Evolutionary conservation across 768 basidiomycete genomes (phyloP).

Genomic region (Ramaria sp.): DNA sequence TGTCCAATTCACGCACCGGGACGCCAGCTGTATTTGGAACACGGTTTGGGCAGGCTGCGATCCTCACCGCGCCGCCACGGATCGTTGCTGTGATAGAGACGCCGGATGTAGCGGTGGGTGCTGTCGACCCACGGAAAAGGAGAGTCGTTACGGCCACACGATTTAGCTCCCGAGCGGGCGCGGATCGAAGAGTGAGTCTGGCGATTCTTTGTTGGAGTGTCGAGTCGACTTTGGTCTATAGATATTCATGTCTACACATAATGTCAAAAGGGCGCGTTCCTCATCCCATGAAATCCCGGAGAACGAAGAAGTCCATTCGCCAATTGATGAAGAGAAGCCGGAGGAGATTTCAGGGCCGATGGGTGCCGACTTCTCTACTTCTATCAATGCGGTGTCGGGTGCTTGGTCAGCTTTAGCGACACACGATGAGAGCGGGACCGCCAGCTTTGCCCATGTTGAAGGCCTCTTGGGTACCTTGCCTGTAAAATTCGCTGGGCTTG

Average conservation of each 20-base stretch:
- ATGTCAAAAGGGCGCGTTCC: slow-evolving; percentile 32
- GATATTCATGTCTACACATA: slow-evolving; percentile 81
- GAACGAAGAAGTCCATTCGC: slow-evolving; percentile 12
- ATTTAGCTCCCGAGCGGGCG: slow-evolving; percentile 75
- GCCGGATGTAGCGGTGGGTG: slow-evolving; percentile 82
- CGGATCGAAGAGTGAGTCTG: slow-evolving; percentile 62
- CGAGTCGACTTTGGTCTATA: slow-evolving; percentile 17
- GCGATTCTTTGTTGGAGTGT: background rate
- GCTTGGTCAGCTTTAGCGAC: slow-evolving; percentile 63
- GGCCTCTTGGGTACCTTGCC: slow-evolving; percentile 58
- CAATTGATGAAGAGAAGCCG: slow-evolving; percentile 4
- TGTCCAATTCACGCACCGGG: slow-evolving; percentile 26
- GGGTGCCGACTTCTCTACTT: slow-evolving; percentile 51
- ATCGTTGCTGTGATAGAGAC: slow-evolving; percentile 77
- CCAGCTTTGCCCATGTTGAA: slow-evolving; percentile 29
- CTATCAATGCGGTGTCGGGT: slow-evolving; percentile 58
- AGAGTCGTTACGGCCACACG: slow-evolving; percentile 81
- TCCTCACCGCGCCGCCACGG: slow-evolving; percentile 75
- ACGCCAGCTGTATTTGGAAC: slow-evolving; percentile 28
- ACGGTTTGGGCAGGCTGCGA: slow-evolving; percentile 41
- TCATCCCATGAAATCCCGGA: slow-evolving; percentile 17
- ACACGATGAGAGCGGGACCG: slow-evolving; percentile 1
- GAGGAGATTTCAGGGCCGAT: background rate
- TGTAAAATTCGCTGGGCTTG: slow-evolving; percentile 62
- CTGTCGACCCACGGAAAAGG: slow-evolving; percentile 75